Conservation (phyloP, 2,329 filamentous ascomycete genomes). For the Fusarium heterosporum region DNA sequence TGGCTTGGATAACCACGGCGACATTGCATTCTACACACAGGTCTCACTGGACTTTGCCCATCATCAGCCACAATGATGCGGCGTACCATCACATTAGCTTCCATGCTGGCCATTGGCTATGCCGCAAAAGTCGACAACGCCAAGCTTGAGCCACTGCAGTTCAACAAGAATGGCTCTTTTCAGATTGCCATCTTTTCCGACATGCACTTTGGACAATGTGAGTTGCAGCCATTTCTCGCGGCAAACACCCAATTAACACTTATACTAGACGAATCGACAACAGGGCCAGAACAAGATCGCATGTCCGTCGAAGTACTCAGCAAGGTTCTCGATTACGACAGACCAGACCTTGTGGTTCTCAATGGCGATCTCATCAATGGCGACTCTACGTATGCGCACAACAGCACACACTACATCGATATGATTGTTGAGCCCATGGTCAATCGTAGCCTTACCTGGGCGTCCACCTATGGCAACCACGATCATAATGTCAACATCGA, state of each 20-base stretch:
- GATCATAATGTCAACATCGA: slow-evolving; percentile 71
- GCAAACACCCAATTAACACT: background rate
- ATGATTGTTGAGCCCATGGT: slow-evolving; percentile 69
- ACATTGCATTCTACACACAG: background rate
- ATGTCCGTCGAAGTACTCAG: slow-evolving; percentile 68
- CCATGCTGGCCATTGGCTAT: slow-evolving; percentile 6
- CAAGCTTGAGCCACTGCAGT: slow-evolving; percentile 31
- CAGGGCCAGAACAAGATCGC: slow-evolving; percentile 63
- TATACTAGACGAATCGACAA: slow-evolving; percentile 27
- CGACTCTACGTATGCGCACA: slow-evolving; percentile 68
- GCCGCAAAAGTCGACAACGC: slow-evolving; percentile 23
- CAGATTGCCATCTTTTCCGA: slow-evolving; percentile 44
- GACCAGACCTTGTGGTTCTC: slow-evolving; percentile 71
- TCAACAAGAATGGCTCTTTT: slow-evolving; percentile 38
- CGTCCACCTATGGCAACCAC: slow-evolving; percentile 78
- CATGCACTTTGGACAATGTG: slow-evolving; percentile 43
- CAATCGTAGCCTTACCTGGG: slow-evolving; percentile 67
- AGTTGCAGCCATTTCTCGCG: background rate
- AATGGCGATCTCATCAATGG: slow-evolving; percentile 80
- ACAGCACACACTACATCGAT: slow-evolving; percentile 68
- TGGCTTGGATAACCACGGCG: background rate
- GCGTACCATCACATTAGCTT: slow-evolving; percentile 6
- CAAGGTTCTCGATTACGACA: slow-evolving; percentile 67
- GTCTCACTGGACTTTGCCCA: background rate
- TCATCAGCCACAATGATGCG: background rate